Conservation (phyloP, 371 early-diverging fungal species). For the Mortierella sp. region DNA sequence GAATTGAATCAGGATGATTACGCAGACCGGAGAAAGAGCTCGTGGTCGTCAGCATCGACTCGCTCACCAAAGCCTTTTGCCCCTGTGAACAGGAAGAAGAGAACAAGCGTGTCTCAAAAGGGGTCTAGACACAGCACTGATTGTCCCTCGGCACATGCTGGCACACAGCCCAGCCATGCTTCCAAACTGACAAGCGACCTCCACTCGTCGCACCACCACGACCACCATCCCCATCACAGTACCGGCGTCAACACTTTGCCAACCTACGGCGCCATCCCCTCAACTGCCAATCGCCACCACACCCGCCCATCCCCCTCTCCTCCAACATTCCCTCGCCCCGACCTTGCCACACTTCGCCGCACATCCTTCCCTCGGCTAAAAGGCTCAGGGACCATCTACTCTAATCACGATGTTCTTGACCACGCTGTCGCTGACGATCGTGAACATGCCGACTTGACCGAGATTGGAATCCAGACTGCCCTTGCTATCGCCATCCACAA, state of each 20-base stretch:
- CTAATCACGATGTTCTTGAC: conserved; percentile 41
- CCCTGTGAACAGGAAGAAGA: conserved; percentile 40
- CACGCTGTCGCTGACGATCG: conserved; percentile 48
- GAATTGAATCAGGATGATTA: conserved; percentile 4
- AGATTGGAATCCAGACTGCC: conserved; percentile 81
- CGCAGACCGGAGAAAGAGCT: conserved; percentile 8
- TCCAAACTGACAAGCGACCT: neutral
- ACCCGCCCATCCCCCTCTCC: neutral
- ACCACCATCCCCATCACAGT: neutral
- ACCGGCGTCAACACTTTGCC: conserved; percentile 13
- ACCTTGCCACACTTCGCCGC: conserved; percentile 22
- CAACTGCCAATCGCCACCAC: conserved; percentile 2
- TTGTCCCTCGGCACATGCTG: conserved; percentile 1
- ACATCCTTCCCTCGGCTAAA: conserved; percentile 48
- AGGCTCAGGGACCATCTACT: conserved; percentile 9
- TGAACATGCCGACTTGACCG: conserved; percentile 47
- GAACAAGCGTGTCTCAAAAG: conserved; percentile 6
- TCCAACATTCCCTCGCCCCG: conserved; percentile 4
- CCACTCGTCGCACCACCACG: neutral
- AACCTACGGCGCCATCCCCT: conserved; percentile 18
- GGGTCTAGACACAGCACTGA: conserved; percentile 6
- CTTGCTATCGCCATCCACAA: conserved; percentile 84
- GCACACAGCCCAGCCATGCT: neutral
- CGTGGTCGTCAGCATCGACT: conserved; percentile 36
- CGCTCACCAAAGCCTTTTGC: conserved; percentile 39